phyloP scores from a whole-genome alignment of 2,329 filamentous ascomycete species.

The Sporothrix protearum region DNA sequence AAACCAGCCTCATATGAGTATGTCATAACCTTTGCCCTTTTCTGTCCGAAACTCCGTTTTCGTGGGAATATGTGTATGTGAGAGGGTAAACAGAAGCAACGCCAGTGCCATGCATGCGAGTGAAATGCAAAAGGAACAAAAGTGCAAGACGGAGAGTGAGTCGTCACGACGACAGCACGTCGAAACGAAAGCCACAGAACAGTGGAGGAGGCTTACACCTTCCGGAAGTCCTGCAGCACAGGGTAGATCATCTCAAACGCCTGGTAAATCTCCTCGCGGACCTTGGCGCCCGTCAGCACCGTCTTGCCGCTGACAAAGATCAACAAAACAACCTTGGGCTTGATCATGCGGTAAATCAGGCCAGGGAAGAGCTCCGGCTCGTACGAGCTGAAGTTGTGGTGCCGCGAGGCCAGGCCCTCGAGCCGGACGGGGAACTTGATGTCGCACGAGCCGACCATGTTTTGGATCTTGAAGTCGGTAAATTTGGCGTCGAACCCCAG shows the following conservation, averaged over 20 bases:
- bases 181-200: not conserved
- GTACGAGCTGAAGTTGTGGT: slow-evolving; percentile 99
- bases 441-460: slow-evolving; percentile 97
- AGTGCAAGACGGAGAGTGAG: not conserved
- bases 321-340: slow-evolving; percentile 95
- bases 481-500: slow-evolving; percentile 99
- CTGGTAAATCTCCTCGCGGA: slow-evolving; percentile 96
- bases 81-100: not conserved
- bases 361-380: slow-evolving; percentile 98
- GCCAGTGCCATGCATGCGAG: slow-evolving; percentile 10
- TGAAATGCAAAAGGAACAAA: not conserved
- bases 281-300: slow-evolving; percentile 94
- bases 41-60: not conserved
- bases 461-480: slow-evolving; percentile 99
- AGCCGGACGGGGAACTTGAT: slow-evolving; percentile 99
- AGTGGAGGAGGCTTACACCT: slow-evolving; percentile 44
- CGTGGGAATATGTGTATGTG: not conserved
- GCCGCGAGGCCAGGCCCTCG: slow-evolving; percentile 90
- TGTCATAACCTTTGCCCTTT: slow-evolving; percentile 1
- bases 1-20: not conserved
- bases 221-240: slow-evolving; percentile 72
- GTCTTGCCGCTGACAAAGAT: slow-evolving; percentile 99
- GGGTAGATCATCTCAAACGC: slow-evolving; percentile 97
- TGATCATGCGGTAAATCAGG: slow-evolving; percentile 99
- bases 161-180: not conserved